Evolutionary conservation across 768 basidiomycete species (phyloP).

Genomic region (Royoungia palumana): DNA sequence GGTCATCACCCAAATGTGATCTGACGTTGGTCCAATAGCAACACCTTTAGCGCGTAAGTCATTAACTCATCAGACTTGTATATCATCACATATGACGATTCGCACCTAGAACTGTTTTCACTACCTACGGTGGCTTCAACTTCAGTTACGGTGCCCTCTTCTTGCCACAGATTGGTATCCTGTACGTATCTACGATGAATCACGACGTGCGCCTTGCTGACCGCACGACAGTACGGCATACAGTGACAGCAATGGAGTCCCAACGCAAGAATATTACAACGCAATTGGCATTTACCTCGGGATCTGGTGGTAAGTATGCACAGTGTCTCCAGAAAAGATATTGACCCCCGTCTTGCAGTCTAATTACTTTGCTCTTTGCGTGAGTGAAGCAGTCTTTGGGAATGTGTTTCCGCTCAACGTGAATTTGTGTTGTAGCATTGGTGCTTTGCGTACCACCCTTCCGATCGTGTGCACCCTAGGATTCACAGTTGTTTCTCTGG

Average conservation of each 20-base stretch:
- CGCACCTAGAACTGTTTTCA: slow-evolving; percentile 22
- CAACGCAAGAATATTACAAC: slow-evolving; percentile 22
- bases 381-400: slow-evolving; percentile 6
- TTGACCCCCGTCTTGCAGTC: slow-evolving; percentile 7
- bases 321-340: background rate
- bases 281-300: slow-evolving; percentile 28
- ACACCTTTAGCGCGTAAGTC: slow-evolving; percentile 27
- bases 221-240: slow-evolving; percentile 19
- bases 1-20: background rate
- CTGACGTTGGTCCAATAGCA: slow-evolving; percentile 16
- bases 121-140: slow-evolving; percentile 30
- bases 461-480: slow-evolving; percentile 23
- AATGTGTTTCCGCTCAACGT: background rate
- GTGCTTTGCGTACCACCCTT: slow-evolving; percentile 25
- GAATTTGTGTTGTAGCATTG: slow-evolving; percentile 18
- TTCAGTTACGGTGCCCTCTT: slow-evolving; percentile 27
- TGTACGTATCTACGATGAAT: slow-evolving; percentile 12
- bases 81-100: background rate
- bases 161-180: slow-evolving; percentile 25
- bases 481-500: slow-evolving; percentile 22
- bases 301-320: slow-evolving; percentile 22
- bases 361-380: slow-evolving; percentile 25
- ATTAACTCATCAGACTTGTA: background rate
- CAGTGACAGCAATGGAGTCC: slow-evolving; percentile 19
- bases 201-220: background rate